These are phyloP conservation scores for Talaromyces sp. DNA, from an alignment of 2,329 filamentous ascomycete species.

Conservation along the genomic window DNA sequence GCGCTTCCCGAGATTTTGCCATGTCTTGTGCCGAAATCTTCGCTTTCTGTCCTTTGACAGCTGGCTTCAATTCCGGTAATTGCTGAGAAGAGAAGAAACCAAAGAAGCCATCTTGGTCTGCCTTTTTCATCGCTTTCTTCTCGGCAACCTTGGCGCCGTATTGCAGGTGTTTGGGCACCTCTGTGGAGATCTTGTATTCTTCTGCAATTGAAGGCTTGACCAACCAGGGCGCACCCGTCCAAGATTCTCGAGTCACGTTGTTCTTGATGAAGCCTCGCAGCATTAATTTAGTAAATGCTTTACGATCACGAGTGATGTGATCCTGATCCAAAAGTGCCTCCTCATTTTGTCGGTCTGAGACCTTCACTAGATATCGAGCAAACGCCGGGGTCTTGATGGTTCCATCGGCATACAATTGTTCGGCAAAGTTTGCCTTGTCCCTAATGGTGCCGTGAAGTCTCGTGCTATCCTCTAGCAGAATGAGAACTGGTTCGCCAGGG, in stretches of 20 bases:
- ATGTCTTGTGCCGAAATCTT: slow-evolving; percentile 54
- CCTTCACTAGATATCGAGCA: slow-evolving; percentile 78
- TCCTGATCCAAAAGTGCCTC: slow-evolving; percentile 80
- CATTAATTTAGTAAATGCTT: slow-evolving; percentile 92
- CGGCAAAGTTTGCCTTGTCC: slow-evolving; percentile 78
- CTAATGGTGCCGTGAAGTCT: slow-evolving; percentile 73
- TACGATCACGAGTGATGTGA: slow-evolving; percentile 83
- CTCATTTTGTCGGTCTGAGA: slow-evolving; percentile 67
- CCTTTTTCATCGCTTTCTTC: slow-evolving; percentile 71
- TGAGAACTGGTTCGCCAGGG: slow-evolving; percentile 80
- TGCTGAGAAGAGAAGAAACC: slow-evolving; percentile 57
- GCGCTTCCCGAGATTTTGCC: slow-evolving; percentile 49
- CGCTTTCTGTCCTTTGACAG: slow-evolving; percentile 68
- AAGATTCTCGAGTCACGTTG: slow-evolving; percentile 86
- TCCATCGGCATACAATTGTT: slow-evolving; percentile 65
- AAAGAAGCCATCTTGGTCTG: slow-evolving; percentile 53
- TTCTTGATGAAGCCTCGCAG: slow-evolving; percentile 93
- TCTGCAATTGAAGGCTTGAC: slow-evolving; percentile 85
- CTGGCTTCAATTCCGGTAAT: slow-evolving; percentile 73
- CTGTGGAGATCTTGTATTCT: slow-evolving; percentile 82
- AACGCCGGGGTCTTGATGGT: slow-evolving; percentile 67
- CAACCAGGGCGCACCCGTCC: slow-evolving; percentile 95
- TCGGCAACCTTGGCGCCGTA: slow-evolving; percentile 79
- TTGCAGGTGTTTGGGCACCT: slow-evolving; percentile 78
- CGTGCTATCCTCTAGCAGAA: slow-evolving; percentile 69